Base-by-base conservation (phyloP, 192 early-diverging fungal species). In the Coemansia sp. region DNA sequence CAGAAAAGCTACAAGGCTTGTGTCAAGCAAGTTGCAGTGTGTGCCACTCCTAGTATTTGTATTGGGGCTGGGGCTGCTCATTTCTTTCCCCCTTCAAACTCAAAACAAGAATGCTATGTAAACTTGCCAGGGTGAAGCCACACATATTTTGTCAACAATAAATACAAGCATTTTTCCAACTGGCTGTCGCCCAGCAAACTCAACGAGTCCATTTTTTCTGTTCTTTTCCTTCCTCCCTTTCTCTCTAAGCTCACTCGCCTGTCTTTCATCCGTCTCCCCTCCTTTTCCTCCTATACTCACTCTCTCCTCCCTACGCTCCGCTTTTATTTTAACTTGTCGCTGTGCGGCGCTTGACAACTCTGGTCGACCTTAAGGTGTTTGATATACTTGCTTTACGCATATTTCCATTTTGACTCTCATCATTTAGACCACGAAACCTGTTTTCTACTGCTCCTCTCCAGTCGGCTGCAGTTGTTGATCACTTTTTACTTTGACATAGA, bases 161-260 rank as follows among this genome's bases (percentile, higher is more conserved):
- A 55, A 55, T 55, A 55, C 27, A 50, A 55, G 51, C 51, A 2
- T 2, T 6, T 55, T 55, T 25, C 51, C 27, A 27, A 12, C 51
- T 55, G 51, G 51, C 51, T 55, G 14, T 14, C 0, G 23, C 51
- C 51, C 25, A 29, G 14, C 27, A 29, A 36, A 29, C 51, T 14
- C 51, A 55, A 25, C 51, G 51, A 55, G 51, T 55, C 25, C 45
- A n/a, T 63, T 44, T 63, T 63, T 48, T 66, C 48, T 66, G 23
- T 36, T 11, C 8, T 19, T 32, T 53, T 38, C 64, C 46, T 14
- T 66, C 31, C 36, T 53, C 31, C 48, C 60, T 61, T 4, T 36
- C 41, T 19, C 39, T 50, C 62, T 36, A 57, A 61, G 41, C 45
- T 44, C 42, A 48, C 45, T 32, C 58, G 41, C 67, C 57, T 17